Evolutionary conservation across 2,329 filamentous ascomycete genomes (phyloP).

Genomic region (Xylariaceae sp.): DNA sequence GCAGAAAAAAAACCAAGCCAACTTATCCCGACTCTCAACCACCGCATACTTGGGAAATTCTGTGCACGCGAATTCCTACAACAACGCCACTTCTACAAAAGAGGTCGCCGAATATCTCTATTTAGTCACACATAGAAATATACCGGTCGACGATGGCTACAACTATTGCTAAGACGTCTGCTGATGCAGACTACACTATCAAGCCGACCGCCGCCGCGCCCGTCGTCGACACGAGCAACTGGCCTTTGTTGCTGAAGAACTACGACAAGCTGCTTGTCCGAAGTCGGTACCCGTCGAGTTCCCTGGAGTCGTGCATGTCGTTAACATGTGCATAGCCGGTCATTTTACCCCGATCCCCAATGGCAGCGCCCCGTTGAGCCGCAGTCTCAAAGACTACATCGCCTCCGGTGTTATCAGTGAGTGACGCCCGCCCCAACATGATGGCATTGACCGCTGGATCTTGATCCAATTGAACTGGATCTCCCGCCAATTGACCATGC

Average conservation of each 20-base stretch:
- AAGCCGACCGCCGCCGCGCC: slow-evolving; percentile 83
- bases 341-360: slow-evolving; percentile 96
- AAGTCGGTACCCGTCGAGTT: slow-evolving; percentile 12
- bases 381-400: slow-evolving; percentile 95
- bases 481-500: background rate
- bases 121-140: slow-evolving; percentile 18
- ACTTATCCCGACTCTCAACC: background rate
- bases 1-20: slow-evolving; percentile 8
- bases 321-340: slow-evolving; percentile 44
- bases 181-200: slow-evolving; percentile 48
- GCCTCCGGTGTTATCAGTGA: slow-evolving; percentile 93
- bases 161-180: slow-evolving; percentile 24
- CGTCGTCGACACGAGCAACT: slow-evolving; percentile 76
- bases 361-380: slow-evolving; percentile 84
- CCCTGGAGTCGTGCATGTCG: slow-evolving; percentile 4
- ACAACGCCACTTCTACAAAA: slow-evolving; percentile 20
- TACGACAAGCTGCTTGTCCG: slow-evolving; percentile 61
- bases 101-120: slow-evolving; percentile 20
- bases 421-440: background rate
- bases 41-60: slow-evolving; percentile 10
- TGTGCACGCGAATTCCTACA: slow-evolving; percentile 20
- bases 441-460: background rate
- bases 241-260: slow-evolving; percentile 93
- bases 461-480: background rate
- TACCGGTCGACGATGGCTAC: slow-evolving; percentile 25